Percentiles rank a stretch among this genome's conserved stretches.
Evolutionary conservation across 73 alveolate genomes (phyloP).

Genomic region (Paramecium pentaurelia): DNA sequence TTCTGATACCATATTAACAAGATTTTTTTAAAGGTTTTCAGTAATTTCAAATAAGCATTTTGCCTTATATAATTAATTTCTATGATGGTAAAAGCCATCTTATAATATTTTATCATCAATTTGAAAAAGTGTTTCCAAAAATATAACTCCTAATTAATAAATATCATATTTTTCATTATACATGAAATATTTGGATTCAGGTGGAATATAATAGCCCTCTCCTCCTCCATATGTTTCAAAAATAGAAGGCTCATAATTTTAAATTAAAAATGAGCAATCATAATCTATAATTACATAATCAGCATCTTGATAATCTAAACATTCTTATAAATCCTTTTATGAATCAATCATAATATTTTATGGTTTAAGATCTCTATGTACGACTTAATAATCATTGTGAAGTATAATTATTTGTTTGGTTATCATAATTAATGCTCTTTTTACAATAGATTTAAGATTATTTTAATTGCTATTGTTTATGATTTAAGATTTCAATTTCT

Average conservation of each 20-base stretch:
- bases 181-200: not conserved
- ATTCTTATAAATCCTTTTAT: not conserved
- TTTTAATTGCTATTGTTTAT: not conserved
- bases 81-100: not conserved
- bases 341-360: not conserved
- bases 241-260: not conserved
- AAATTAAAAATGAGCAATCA: not conserved
- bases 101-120: not conserved
- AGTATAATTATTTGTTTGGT: not conserved
- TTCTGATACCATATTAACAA: not conserved
- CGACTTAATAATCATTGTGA: not conserved
- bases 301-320: not conserved
- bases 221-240: not conserved
- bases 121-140: not conserved
- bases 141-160: not conserved
- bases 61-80: not conserved
- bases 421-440: not conserved
- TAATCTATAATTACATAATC: not conserved
- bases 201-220: not conserved
- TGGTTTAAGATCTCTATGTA: not conserved
- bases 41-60: not conserved
- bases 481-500: not conserved
- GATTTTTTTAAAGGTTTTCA: not conserved
- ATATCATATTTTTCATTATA: not conserved
- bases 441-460: not conserved